Percentiles rank a stretch among this genome's conserved stretches.
Evolutionary conservation across 2,329 filamentous ascomycete species (phyloP).

Genomic region (Diaporthe citriasiana): DNA sequence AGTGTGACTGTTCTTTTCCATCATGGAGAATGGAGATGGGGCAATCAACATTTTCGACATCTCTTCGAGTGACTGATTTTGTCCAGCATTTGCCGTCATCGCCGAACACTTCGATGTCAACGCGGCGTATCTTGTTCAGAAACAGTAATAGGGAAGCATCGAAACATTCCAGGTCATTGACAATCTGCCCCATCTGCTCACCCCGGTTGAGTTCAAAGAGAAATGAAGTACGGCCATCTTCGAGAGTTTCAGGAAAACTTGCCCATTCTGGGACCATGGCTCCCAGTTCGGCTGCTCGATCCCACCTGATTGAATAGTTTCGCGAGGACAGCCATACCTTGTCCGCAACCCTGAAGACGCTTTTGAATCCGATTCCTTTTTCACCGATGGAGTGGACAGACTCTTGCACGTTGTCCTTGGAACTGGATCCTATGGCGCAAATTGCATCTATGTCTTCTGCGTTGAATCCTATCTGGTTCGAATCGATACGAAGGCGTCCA

Average conservation of each 20-base stretch:
- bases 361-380: constrained; percentile 1
- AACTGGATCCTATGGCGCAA: not conserved
- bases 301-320: not conserved
- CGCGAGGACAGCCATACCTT: not conserved
- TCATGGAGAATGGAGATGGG: not conserved
- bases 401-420: not conserved
- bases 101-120: not conserved
- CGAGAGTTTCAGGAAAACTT: not conserved
- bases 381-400: not conserved
- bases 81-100: no score
- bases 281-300: not conserved
- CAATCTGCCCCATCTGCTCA: not conserved
- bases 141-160: not conserved
- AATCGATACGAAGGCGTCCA: not conserved
- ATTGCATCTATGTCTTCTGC: not conserved
- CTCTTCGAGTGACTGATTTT: not conserved
- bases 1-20: not conserved
- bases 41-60: not conserved
- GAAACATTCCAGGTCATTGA: not conserved
- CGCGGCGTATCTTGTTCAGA: not conserved
- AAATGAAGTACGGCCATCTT: not conserved
- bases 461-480: not conserved
- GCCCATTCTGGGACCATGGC: not conserved
- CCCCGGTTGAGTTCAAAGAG: not conserved
- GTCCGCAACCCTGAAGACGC: not conserved